Base-by-base conservation (phyloP, 768 basidiomycete species). In the Calvatia gigantea region DNA sequence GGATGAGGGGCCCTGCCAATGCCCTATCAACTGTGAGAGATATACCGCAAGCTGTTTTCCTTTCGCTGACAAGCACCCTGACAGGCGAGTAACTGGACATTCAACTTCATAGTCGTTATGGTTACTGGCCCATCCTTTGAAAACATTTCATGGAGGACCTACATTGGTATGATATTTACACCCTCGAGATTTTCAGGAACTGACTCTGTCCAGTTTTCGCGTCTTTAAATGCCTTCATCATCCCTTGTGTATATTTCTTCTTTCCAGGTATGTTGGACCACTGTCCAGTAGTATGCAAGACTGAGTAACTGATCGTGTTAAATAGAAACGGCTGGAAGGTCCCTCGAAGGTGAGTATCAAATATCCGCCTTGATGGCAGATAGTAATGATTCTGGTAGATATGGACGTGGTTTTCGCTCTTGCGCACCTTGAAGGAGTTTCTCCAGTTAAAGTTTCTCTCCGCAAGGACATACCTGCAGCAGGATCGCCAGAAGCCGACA, bases 1-100 rank as follows among this genome's bases (percentile, higher is more conserved):
- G 78, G 25, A 82, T 86, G 63, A 75, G 84, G 53, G 84, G 81
- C 5, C 81, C 83, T 0, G 85, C 84, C 11, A 85, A 86, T 57
- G 85, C 83, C 9, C 70, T 86, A 27, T 80, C 80, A 35, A 86
- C 84, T 1, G 80, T 69, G 51, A 52, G 64, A 9, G 21, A 25
- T 4, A 29, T 11, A n/a, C 23, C 2, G 23, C 21, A 17, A n/a
- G 12, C 39, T 21, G 21, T 28, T n/a, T 5, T 15, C 11, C n/a
- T n/a, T 32, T 6, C 2, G 9, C 17, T 25, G 14, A 57, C 39
- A 31, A 54, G 25, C 42, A 19, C 27, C 15, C 6, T 29, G n/a
- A 17, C 39, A 70, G 68, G 72, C 73, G 3, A 73, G 73, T 48
- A 79, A 79, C 50, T 81, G 78, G 83, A 80, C 75, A 17, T 84